These are phyloP conservation scores for Solanum hybrid DNA, from an alignment of 305 asterid species.

Conservation along the genomic window DNA sequence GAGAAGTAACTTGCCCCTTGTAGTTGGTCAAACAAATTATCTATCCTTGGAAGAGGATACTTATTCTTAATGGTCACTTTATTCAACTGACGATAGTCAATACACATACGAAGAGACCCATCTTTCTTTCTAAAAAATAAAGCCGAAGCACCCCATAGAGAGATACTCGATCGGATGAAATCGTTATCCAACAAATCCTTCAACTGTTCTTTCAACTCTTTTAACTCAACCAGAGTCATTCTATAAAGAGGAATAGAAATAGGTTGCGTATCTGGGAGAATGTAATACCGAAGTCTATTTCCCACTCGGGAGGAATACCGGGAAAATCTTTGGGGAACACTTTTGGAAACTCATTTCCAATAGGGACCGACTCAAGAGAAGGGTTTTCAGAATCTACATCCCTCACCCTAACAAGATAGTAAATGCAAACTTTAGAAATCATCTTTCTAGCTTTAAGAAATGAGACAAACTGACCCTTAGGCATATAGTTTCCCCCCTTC, in stretches of 20 bases:
- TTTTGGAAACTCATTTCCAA: background rate
- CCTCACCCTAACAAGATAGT: background rate
- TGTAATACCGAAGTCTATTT: background rate
- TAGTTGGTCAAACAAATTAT: background rate
- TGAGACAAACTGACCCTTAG: background rate
- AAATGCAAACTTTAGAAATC: background rate
- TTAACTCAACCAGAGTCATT: background rate
- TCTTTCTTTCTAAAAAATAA: background rate
- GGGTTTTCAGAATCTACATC: background rate
- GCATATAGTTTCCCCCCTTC: background rate
- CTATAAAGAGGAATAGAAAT: background rate
- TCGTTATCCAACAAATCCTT: background rate
- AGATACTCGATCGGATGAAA: background rate
- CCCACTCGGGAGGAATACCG: background rate
- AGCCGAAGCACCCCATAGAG: background rate
- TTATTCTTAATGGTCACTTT: background rate
- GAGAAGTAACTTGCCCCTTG: background rate
- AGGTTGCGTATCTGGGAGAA: background rate
- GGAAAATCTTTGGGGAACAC: background rate
- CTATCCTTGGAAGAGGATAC: background rate
- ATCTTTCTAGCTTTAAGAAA: background rate
- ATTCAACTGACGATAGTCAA: background rate
- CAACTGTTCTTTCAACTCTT: background rate
- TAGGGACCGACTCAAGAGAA: background rate
- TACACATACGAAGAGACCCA: background rate